A percentile compares a stretch with the other conserved stretches of the same genome.
These are phyloP conservation scores for Emiliania huxleyi DNA, from an alignment of 78 protist genomes.

Conservation along the genomic window DNA sequence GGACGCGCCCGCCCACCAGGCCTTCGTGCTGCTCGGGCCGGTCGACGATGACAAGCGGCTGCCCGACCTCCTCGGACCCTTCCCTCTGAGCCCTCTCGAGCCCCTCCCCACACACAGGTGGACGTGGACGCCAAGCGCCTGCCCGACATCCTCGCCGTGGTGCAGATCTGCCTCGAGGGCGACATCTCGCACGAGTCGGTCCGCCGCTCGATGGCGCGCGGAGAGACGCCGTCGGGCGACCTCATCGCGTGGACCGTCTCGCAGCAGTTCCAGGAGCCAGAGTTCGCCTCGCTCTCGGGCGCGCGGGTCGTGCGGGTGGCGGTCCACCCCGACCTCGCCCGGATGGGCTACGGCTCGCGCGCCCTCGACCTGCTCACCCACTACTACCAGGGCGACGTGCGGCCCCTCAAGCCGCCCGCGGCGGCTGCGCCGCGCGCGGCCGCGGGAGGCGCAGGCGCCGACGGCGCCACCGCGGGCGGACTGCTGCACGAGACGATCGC, in stretches of 20 bases:
- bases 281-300: constrained; percentile 92
- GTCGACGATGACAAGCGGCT: constrained; percentile 41
- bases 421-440: neutral
- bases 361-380: constrained; percentile 78
- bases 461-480: neutral
- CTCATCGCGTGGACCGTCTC: constrained; percentile 98
- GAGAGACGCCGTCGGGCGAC: constrained; percentile 91
- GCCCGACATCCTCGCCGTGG: constrained; percentile 92
- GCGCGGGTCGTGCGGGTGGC: constrained; percentile 97
- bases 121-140: constrained; percentile 45
- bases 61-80: constrained; percentile 93
- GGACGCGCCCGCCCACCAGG: constrained; percentile 98
- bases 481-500: constrained; percentile 27
- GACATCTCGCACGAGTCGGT: constrained; percentile 73
- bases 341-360: constrained; percentile 94
- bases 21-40: constrained; percentile 92
- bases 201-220: constrained; percentile 59
- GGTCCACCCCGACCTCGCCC: constrained; percentile 84
- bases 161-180: constrained; percentile 95
- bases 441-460: neutral
- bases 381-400: constrained; percentile 74
- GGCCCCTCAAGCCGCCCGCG: constrained; percentile 58
- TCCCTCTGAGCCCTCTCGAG: too few relatives aligned
- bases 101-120: too few relatives aligned
- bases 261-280: constrained; percentile 74